Percentiles rank a stretch among this genome's conserved stretches.
Evolutionary conservation across 306 rosid species (phyloP).

Genomic region (Quercus agrifolia): DNA sequence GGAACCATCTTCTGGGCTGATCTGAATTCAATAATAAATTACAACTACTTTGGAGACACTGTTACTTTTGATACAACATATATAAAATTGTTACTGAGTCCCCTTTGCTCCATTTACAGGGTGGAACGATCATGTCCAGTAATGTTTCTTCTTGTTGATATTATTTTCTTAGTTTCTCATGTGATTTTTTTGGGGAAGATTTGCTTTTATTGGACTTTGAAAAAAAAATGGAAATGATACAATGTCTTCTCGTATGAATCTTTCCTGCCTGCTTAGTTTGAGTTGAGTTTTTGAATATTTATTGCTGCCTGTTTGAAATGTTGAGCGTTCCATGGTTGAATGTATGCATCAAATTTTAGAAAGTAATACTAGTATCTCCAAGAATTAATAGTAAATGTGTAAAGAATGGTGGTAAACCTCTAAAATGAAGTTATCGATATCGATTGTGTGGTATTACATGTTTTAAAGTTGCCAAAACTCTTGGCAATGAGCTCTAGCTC

Average conservation of each 20-base stretch:
- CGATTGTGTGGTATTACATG: background rate
- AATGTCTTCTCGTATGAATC: background rate
- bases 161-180: background rate
- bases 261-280: background rate
- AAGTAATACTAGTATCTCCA: too few species aligned
- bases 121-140: slow-evolving; percentile 28
- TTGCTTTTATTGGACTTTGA: background rate
- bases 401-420: background rate
- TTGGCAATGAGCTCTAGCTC: too few species aligned
- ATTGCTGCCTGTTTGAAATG: background rate
- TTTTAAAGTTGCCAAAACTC: background rate
- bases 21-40: slow-evolving; percentile 27
- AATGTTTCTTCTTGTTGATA: background rate
- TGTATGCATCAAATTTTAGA: background rate
- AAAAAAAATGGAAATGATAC: background rate
- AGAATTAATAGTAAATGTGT: background rate
- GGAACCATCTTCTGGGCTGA: slow-evolving; percentile 40
- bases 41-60: slow-evolving; percentile 33
- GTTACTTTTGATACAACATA: slow-evolving; percentile 33
- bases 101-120: slow-evolving; percentile 44
- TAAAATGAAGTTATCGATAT: background rate
- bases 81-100: slow-evolving; percentile 28
- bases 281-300: background rate
- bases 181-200: background rate
- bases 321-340: background rate